Evolutionary conservation across 257 asterid species (phyloP).

Genomic region (Haberlea rhodopensis): DNA sequence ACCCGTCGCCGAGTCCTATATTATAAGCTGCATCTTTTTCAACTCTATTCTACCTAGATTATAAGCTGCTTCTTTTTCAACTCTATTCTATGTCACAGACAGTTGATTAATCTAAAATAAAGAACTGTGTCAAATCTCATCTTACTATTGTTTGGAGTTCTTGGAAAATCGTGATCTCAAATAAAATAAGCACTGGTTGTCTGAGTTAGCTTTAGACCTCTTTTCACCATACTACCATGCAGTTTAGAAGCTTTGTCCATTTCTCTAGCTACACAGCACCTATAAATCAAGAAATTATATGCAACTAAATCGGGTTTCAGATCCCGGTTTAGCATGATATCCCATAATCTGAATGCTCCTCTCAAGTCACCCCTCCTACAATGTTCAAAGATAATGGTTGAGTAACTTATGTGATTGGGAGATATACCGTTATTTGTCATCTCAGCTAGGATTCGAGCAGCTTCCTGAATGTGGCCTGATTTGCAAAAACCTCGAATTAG

Average conservation of each 20-base stretch:
- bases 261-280: conserved; percentile 68
- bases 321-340: conserved; percentile 54
- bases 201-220: conserved; percentile 58
- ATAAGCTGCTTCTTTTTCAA: neutral
- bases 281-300: conserved; percentile 61
- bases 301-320: conserved; percentile 74
- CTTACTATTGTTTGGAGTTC: conserved; percentile 4
- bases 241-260: conserved; percentile 55
- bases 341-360: conserved; percentile 68
- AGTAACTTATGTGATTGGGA: conserved; percentile 80
- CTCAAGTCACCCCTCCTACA: conserved; percentile 66
- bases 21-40: neutral
- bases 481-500: conserved; percentile 75
- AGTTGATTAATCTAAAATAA: conserved; percentile 1
- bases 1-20: neutral
- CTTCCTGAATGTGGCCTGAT: conserved; percentile 55
- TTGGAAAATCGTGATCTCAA: neutral
- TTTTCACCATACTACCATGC: conserved; percentile 56
- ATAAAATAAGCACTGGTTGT: conserved; percentile 41
- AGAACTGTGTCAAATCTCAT: neutral
- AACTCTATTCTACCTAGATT: too few relatives aligned
- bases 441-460: conserved; percentile 43
- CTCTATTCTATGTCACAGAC: neutral
- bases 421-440: conserved; percentile 52
- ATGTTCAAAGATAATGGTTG: conserved; percentile 54